These are phyloP conservation scores for Starmerella apis DNA, from an alignment of 805 yeast genomes.

Conservation along the genomic window DNA sequence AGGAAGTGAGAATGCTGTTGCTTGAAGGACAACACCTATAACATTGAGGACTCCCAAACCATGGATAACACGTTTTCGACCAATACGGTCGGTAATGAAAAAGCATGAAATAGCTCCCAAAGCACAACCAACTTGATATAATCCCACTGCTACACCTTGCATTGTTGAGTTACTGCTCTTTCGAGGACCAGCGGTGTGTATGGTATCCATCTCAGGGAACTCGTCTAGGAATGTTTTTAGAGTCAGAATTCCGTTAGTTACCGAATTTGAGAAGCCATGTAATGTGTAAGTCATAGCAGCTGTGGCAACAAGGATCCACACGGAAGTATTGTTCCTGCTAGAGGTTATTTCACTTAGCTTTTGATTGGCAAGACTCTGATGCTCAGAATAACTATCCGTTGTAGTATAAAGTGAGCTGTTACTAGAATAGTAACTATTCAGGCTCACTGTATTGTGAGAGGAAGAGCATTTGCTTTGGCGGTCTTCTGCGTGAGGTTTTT, in stretches of 20 bases:
- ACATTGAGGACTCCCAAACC: conserved; percentile 41
- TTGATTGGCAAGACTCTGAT: conserved; percentile 14
- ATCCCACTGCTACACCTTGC: conserved; percentile 30
- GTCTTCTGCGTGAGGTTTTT: background rate
- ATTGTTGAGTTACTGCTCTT: conserved; percentile 20
- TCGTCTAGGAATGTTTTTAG: conserved; percentile 19
- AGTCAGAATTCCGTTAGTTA: conserved; percentile 38
- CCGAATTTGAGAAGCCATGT: conserved; percentile 61
- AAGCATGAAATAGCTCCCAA: conserved; percentile 52
- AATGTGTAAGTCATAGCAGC: conserved; percentile 24
- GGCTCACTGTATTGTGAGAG: background rate
- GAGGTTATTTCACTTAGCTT: conserved; percentile 10
- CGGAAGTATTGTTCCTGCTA: background rate
- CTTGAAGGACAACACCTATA: conserved; percentile 50
- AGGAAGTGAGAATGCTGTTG: conserved; percentile 45
- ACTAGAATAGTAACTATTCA: background rate
- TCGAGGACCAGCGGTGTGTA: conserved; percentile 12
- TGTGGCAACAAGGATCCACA: conserved; percentile 15
- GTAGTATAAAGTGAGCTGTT: background rate
- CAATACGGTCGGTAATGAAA: conserved; percentile 45
- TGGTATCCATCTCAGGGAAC: conserved; percentile 27
- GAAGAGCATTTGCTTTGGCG: background rate
- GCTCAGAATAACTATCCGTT: background rate
- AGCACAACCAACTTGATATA: conserved; percentile 61
- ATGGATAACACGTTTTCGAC: conserved; percentile 45